These are phyloP conservation scores for Rugonectria rugulosa DNA, from an alignment of 2,329 filamentous ascomycete species.

Conservation along the genomic window DNA sequence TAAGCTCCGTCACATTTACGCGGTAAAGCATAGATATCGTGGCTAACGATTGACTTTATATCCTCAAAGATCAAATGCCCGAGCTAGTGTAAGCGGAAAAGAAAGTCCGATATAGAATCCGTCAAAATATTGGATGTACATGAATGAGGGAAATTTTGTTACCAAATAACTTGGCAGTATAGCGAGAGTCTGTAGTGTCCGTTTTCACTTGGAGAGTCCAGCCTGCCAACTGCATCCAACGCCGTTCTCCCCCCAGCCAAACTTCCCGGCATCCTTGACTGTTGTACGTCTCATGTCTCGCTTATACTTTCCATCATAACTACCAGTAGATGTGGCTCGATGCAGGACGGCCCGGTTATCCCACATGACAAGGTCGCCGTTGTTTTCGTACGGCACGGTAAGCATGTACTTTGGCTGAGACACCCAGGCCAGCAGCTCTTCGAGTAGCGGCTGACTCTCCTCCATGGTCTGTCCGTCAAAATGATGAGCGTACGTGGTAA, in stretches of 20 bases:
- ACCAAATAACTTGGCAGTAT: too few species aligned
- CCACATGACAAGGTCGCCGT: slow-evolving; percentile 63
- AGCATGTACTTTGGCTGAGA: slow-evolving; percentile 56
- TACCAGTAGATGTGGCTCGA: slow-evolving; percentile 55
- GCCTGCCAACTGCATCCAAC: too few species aligned
- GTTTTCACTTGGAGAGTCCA: too few species aligned
- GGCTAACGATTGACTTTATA: too few species aligned
- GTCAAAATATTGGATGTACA: too few species aligned
- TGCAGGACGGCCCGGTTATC: slow-evolving; percentile 67
- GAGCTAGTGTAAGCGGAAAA: too few species aligned
- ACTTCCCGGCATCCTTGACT: slow-evolving; percentile 55
- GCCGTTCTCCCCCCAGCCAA: slow-evolving; percentile 53
- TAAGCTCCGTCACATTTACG: too few species aligned
- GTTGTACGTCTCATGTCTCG: slow-evolving; percentile 65
- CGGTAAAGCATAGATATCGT: too few species aligned
- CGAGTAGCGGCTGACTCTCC: neutral
- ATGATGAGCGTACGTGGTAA: neutral
- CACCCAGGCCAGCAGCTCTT: slow-evolving; percentile 54
- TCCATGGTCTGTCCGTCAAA: neutral
- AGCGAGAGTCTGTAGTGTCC: too few species aligned
- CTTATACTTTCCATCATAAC: slow-evolving; percentile 55
- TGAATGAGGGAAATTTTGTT: too few species aligned
- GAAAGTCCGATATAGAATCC: too few species aligned
- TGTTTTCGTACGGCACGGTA: slow-evolving; percentile 55
- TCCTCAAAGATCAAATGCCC: too few species aligned